Conservation (phyloP, 2,329 filamentous ascomycete genomes). For the Periconia sp. region DNA sequence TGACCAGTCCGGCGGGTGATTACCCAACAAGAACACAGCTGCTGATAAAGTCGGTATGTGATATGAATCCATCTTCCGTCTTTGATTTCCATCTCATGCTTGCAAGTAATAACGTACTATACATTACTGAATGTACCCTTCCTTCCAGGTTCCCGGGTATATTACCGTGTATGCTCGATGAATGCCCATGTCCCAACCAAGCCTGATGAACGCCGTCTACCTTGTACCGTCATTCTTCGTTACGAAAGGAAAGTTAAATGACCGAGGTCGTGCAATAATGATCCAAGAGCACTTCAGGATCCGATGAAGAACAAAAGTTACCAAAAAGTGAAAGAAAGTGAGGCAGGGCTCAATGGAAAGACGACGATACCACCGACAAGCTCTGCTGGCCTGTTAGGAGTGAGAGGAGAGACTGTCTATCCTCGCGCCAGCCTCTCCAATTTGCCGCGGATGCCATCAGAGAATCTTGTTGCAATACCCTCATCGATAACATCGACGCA, state of each 20-base stretch:
- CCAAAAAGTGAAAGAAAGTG: constrained; percentile 21
- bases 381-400: neutral
- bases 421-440: constrained; percentile 53
- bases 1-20: constrained; percentile 8
- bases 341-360: constrained; percentile 1
- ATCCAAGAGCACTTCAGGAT: constrained; percentile 21
- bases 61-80: neutral
- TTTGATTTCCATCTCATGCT: constrained; percentile 4
- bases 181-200: neutral
- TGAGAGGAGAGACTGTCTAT: constrained; percentile 10
- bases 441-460: constrained; percentile 62
- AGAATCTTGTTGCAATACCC: constrained; percentile 58
- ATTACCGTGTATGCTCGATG: neutral
- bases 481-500: constrained; percentile 61
- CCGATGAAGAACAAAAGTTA: constrained; percentile 21
- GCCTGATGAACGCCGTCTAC: neutral
- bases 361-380: neutral
- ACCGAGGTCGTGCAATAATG: constrained; percentile 4
- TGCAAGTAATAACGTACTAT: constrained; percentile 29
- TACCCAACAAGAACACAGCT: constrained; percentile 5
- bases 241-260: neutral
- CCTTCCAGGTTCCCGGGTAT: neutral
- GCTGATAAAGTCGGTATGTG: constrained; percentile 6
- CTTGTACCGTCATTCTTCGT: neutral
- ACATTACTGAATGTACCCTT: constrained; percentile 29